Conservation (phyloP, 2,329 filamentous ascomycete genomes). For the Akanthomyces uredinophilus region DNA sequence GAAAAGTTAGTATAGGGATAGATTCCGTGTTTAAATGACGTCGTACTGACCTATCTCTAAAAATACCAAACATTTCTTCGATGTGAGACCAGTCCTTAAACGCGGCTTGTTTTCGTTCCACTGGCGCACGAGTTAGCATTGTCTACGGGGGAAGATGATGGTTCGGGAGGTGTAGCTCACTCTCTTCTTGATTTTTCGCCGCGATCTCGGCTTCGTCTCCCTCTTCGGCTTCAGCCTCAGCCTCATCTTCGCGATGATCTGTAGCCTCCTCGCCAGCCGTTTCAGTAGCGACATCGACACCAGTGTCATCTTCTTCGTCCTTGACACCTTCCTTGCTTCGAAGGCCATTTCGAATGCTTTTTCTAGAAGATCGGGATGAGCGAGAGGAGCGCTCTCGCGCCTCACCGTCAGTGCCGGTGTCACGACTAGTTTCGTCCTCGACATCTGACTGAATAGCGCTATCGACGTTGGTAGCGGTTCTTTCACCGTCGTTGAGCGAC, state of each 20-base stretch:
- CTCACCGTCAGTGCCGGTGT: constrained; percentile 27
- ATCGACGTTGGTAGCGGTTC: constrained; percentile 28
- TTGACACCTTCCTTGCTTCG: constrained; percentile 31
- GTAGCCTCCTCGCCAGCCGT: constrained; percentile 29
- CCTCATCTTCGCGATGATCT: constrained; percentile 30
- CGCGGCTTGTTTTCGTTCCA: constrained; percentile 72
- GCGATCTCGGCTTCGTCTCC: constrained; percentile 52
- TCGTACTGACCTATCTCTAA: constrained; percentile 67
- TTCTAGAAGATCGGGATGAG: constrained; percentile 32
- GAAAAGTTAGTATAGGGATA: constrained; percentile 22
- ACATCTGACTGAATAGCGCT: constrained; percentile 37
- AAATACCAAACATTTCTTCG: constrained; percentile 81
- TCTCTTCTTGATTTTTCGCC: constrained; percentile 59
- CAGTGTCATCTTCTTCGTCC: constrained; percentile 18
- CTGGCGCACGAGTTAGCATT: constrained; percentile 39
- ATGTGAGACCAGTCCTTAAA: constrained; percentile 75
- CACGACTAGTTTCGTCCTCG: constrained; percentile 41
- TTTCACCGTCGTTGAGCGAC: constrained; percentile 32
- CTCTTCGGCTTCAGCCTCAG: constrained; percentile 44
- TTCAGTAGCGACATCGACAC: constrained; percentile 21
- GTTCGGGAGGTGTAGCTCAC: constrained; percentile 35
- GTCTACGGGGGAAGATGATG: constrained; percentile 4
- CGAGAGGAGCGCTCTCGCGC: constrained; percentile 28
- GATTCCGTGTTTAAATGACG: neutral
- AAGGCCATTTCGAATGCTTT: constrained; percentile 37